These are phyloP conservation scores for Stromatinia cepivora DNA, from an alignment of 2,329 filamentous ascomycete genomes.

Conservation along the genomic window DNA sequence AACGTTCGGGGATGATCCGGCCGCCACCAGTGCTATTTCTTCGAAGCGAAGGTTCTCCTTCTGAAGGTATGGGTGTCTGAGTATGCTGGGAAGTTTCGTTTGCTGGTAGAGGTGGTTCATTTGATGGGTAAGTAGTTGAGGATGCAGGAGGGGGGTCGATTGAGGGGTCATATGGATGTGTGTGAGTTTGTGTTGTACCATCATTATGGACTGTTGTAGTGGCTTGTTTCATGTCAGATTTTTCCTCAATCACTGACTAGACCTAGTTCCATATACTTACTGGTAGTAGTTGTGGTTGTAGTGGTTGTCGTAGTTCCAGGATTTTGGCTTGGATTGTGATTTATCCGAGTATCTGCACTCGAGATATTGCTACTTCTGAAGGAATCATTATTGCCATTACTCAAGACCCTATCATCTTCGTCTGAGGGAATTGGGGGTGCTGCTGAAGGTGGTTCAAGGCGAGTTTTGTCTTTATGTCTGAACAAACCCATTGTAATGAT, in stretches of 20 bases:
- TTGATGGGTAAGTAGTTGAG: constrained; percentile 14
- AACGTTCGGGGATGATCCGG: constrained; percentile 22
- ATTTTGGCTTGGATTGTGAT: not conserved
- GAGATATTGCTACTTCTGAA: constrained; percentile 24
- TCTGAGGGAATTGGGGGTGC: constrained; percentile 1
- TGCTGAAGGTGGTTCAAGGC: not conserved
- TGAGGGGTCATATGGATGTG: constrained; percentile 21
- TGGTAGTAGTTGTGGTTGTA: constrained; percentile 18
- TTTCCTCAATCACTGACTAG: too few species aligned
- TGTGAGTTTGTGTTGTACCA: constrained; percentile 17
- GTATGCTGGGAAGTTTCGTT: not conserved
- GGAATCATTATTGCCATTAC: constrained; percentile 19
- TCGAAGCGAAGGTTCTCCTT: not conserved
- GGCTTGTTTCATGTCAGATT: constrained; percentile 14
- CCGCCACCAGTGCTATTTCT: constrained; percentile 20
- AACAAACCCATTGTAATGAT: constrained; percentile 22
- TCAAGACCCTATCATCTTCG: not conserved
- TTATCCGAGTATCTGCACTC: constrained; percentile 22
- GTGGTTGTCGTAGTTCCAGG: constrained; percentile 18
- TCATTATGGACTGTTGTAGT: constrained; percentile 22
- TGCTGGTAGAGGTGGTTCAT: constrained; percentile 3
- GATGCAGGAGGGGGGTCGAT: constrained; percentile 20
- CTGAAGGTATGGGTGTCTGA: not conserved
- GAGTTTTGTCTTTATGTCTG: constrained; percentile 17
- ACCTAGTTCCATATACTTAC: not conserved